These are phyloP conservation scores for Rhizoclosmatium globosum DNA, from an alignment of 192 early-diverging fungal species.

Conservation along the genomic window DNA sequence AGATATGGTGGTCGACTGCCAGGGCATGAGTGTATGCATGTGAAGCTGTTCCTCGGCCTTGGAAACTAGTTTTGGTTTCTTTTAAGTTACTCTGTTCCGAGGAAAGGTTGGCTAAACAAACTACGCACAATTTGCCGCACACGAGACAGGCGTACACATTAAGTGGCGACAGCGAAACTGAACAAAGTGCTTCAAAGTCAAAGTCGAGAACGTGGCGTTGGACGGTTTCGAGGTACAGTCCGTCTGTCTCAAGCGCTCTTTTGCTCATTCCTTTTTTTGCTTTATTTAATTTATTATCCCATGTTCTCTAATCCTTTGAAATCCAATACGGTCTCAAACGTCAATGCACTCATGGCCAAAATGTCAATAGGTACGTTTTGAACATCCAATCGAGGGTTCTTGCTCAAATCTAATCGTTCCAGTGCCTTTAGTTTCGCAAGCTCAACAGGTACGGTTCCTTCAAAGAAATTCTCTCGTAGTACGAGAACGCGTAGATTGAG, in stretches of 20 bases:
- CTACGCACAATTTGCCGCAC: constrained; percentile 79
- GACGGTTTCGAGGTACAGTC: constrained; percentile 84
- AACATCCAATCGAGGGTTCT: no score
- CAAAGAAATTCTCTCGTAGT: no score
- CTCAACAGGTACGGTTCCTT: no score
- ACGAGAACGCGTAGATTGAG: no score
- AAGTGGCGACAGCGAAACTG: constrained; percentile 88
- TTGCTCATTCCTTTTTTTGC: no score
- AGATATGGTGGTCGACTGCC: constrained; percentile 95
- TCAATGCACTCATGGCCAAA: no score
- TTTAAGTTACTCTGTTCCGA: neutral
- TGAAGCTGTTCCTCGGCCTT: constrained; percentile 85
- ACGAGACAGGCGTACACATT: constrained; percentile 97
- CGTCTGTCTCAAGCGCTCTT: neutral
- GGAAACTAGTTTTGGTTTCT: constrained; percentile 2
- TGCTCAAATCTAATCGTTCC: no score
- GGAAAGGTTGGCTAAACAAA: constrained; percentile 67
- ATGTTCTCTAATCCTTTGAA: no score
- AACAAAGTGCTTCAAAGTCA: constrained; percentile 98
- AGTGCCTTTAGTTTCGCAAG: no score
- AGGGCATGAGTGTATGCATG: constrained; percentile 97
- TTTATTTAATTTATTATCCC: no score
- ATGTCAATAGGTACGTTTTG: no score
- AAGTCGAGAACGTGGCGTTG: constrained; percentile 91
- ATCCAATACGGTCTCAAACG: no score